Percentiles rank a stretch among this genome's conserved stretches.
Evolutionary conservation across 1,284 basidiomycete species (phyloP).

Genomic region (Austroboletus olivaceoglutinosus): DNA sequence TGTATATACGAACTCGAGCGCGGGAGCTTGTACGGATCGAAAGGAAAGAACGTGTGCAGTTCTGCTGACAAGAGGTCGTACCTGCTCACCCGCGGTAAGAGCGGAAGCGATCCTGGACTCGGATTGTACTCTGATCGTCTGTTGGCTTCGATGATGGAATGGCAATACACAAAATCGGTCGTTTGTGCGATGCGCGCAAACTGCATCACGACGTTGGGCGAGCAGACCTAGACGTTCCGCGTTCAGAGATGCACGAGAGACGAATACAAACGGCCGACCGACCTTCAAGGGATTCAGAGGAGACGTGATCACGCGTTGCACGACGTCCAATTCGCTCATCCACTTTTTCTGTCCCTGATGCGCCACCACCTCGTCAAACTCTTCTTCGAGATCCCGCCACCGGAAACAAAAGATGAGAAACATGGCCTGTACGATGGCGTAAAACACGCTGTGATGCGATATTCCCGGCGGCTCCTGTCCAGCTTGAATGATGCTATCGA

Average conservation of each 20-base stretch:
- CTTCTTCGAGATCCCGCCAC: slow-evolving; percentile 84
- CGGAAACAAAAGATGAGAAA: slow-evolving; percentile 99
- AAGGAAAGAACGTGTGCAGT: slow-evolving; percentile 95
- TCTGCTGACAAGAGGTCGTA: slow-evolving; percentile 57
- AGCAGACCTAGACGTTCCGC: slow-evolving; percentile 64
- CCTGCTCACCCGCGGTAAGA: slow-evolving; percentile 31
- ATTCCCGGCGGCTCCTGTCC: slow-evolving; percentile 39
- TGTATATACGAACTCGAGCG: slow-evolving; percentile 68
- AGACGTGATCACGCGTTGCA: slow-evolving; percentile 82
- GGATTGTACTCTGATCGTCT: slow-evolving; percentile 50
- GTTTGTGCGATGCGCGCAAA: slow-evolving; percentile 94
- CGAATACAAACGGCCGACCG: slow-evolving; percentile 3
- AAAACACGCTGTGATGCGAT: slow-evolving; percentile 77
- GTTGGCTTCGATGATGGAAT: slow-evolving; percentile 90
- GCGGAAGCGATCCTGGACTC: slow-evolving; percentile 27
- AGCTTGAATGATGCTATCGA: slow-evolving; percentile 53
- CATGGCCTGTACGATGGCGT: slow-evolving; percentile 89
- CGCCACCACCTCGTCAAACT: slow-evolving; percentile 51
- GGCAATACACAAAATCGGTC: slow-evolving; percentile 94
- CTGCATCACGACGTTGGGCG: slow-evolving; percentile 86
- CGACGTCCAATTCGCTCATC: slow-evolving; percentile 78
- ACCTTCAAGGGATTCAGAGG: slow-evolving; percentile 91
- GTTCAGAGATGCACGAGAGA: not conserved
- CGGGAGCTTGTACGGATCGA: slow-evolving; percentile 94
- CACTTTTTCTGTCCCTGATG: slow-evolving; percentile 59